Conservation (phyloP, 2,329 filamentous ascomycete species). For the Aspergillus calidoustus region DNA sequence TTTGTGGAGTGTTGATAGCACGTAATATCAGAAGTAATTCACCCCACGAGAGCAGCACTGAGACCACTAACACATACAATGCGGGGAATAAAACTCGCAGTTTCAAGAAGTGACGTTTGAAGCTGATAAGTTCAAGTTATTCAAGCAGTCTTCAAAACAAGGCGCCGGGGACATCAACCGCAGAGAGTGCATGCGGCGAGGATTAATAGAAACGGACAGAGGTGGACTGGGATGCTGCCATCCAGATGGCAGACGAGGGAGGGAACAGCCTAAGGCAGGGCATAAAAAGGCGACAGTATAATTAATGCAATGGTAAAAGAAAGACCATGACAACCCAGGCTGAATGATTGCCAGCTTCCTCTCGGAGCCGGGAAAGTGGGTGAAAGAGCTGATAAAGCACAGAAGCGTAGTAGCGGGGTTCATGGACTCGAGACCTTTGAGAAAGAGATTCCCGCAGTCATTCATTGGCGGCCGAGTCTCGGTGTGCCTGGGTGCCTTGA, state of each 20-base stretch:
- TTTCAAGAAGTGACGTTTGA: background rate
- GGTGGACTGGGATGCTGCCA: background rate
- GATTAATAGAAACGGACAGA: background rate
- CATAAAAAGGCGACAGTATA: background rate
- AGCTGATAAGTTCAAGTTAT: background rate
- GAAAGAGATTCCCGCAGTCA: conserved; percentile 13
- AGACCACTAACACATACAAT: background rate
- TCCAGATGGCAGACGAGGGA: background rate
- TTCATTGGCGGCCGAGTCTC: conserved; percentile 9
- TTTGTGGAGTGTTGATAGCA: conserved; percentile 8
- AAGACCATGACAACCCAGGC: background rate
- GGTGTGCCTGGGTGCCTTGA: conserved; percentile 16
- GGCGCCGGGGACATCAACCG: background rate
- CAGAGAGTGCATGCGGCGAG: background rate
- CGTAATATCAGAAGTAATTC: conserved; percentile 3
- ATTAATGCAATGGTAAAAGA: background rate
- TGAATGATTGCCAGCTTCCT: background rate
- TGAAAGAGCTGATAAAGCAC: background rate
- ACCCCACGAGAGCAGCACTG: background rate
- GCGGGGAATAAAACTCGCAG: background rate
- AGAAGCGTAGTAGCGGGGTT: conserved; percentile 6
- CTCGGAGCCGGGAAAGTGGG: background rate
- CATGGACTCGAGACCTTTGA: background rate
- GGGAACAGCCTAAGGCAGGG: background rate
- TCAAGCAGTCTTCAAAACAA: background rate